Evolutionary conservation across 352 stramenopile genomes (phyloP).

Genomic region (Saprolegnia diclina): DNA sequence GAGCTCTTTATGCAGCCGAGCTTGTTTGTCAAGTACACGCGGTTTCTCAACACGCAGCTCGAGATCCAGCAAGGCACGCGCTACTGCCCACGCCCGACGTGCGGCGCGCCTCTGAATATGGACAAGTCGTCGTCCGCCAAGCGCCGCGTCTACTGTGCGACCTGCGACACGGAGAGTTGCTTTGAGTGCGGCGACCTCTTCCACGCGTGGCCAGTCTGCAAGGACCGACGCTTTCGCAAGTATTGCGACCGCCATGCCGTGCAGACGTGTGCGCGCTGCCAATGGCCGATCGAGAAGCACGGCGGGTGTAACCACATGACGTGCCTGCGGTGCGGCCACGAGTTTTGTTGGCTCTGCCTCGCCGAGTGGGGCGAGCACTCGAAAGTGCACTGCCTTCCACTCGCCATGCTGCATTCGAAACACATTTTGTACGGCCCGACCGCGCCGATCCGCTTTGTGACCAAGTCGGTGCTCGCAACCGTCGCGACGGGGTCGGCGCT

Average conservation of each 20-base stretch:
- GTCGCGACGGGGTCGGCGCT: constrained; percentile 6
- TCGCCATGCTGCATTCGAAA: constrained; percentile 18
- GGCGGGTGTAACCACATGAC: constrained; percentile 27
- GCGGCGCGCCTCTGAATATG: background rate
- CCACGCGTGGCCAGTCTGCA: constrained; percentile 16
- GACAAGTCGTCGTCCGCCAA: background rate
- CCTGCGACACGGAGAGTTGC: constrained; percentile 20
- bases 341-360: constrained; percentile 27
- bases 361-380: constrained; percentile 15
- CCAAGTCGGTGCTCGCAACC: constrained; percentile 12
- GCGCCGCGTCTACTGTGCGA: constrained; percentile 12
- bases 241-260: constrained; percentile 21
- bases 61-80: constrained; percentile 18
- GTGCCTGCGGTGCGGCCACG: constrained; percentile 16
- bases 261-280: constrained; percentile 17
- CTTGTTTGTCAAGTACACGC: constrained; percentile 16
- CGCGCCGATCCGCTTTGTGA: constrained; percentile 16
- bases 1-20: constrained; percentile 4
- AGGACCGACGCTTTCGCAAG: constrained; percentile 4
- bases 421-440: constrained; percentile 20
- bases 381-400: constrained; percentile 20
- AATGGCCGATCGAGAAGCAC: constrained; percentile 23
- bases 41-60: constrained; percentile 20
- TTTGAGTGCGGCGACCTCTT: constrained; percentile 20
- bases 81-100: constrained; percentile 22